Evolutionary conservation across 2,329 filamentous ascomycete genomes (phyloP).

Genomic region (Fusarium xylarioides): DNA sequence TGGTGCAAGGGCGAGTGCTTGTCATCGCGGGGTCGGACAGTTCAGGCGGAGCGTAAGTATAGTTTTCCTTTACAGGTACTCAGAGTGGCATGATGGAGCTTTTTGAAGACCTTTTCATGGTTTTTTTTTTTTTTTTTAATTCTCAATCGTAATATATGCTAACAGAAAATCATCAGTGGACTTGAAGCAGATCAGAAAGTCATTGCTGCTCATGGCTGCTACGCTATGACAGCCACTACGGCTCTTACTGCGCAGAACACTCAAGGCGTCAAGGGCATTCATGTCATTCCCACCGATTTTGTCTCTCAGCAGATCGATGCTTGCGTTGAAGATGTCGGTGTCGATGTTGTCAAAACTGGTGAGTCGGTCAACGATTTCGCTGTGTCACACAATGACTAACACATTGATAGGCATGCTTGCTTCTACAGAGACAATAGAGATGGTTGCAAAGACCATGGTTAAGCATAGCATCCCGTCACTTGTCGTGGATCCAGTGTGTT

Average conservation of each 20-base stretch:
- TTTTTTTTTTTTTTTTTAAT: neutral
- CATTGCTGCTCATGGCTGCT: slow-evolving; percentile 89
- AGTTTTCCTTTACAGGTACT: neutral
- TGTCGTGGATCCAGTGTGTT: slow-evolving; percentile 52
- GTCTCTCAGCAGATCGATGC: slow-evolving; percentile 86
- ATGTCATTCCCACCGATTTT: slow-evolving; percentile 80
- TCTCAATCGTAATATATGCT: neutral
- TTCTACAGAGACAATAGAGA: slow-evolving; percentile 49
- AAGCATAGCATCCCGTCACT: slow-evolving; percentile 45
- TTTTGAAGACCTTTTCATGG: neutral
- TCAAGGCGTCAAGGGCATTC: slow-evolving; percentile 80
- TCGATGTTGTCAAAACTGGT: slow-evolving; percentile 95
- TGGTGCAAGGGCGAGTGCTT: slow-evolving; percentile 66
- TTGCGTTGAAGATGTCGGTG: slow-evolving; percentile 82
- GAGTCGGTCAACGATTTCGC: slow-evolving; percentile 37
- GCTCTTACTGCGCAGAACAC: slow-evolving; percentile 98
- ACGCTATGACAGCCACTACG: slow-evolving; percentile 95
- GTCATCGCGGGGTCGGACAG: slow-evolving; percentile 90
- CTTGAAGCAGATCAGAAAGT: slow-evolving; percentile 97
- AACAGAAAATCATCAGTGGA: slow-evolving; percentile 64
- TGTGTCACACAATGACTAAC: neutral
- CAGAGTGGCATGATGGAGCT: slow-evolving; percentile 1
- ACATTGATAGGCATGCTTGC: slow-evolving; percentile 51
- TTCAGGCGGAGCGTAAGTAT: slow-evolving; percentile 82
- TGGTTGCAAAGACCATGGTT: slow-evolving; percentile 45